Conservation (phyloP, 176 grass and related monocot species). For the Microstegium vimineum region DNA sequence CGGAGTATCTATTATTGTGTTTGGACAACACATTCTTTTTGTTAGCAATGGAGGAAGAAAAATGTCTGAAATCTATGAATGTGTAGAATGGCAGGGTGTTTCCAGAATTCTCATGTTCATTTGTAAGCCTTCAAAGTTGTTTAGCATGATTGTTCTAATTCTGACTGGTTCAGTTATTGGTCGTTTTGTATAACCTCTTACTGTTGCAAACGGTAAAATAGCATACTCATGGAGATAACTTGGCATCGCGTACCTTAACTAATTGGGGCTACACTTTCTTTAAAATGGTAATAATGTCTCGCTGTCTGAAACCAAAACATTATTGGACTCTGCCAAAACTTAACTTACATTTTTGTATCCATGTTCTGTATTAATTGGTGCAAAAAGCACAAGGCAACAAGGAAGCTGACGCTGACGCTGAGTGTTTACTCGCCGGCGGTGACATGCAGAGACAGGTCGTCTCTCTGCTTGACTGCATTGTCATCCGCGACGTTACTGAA, state of each 20-base stretch:
- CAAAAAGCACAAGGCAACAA: neutral
- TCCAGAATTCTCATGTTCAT: constrained; percentile 11
- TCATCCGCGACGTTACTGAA: constrained; percentile 24
- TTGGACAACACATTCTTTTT: constrained; percentile 10
- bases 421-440: neutral
- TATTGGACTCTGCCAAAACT: neutral
- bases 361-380: neutral
- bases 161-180: neutral
- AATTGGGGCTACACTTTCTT: neutral
- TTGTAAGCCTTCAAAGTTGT: constrained; percentile 7
- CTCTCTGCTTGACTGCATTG: constrained; percentile 28
- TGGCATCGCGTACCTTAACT: neutral
- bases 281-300: neutral
- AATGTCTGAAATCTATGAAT: constrained; percentile 10
- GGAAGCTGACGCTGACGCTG: neutral
- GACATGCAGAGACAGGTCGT: constrained; percentile 24
- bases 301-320: neutral
- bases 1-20: neutral
- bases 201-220: neutral
- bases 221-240: neutral
- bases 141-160: constrained; percentile 14
- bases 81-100: constrained; percentile 19
- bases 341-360: constrained; percentile 6
- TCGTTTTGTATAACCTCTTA: neutral
- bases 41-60: neutral